Evolutionary conservation across 805 yeast species (phyloP).

Genomic region (Yarrowia yakushimensis): DNA sequence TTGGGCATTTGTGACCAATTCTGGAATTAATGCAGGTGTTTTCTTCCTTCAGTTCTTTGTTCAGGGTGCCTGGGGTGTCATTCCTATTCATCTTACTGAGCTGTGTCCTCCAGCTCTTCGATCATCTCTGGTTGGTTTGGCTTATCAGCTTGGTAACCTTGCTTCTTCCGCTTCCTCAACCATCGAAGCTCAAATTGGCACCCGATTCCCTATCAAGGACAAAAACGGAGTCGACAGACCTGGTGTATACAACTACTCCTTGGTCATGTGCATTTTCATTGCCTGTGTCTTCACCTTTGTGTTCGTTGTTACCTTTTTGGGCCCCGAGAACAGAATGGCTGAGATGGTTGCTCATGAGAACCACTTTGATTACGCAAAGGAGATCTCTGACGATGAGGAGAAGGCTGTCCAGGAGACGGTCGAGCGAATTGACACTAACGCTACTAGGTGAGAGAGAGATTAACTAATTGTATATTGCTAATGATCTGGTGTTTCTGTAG

Average conservation of each 20-base stretch:
- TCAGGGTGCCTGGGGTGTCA: conserved; percentile 66
- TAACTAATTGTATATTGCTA: background rate
- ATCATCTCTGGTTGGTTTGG: background rate
- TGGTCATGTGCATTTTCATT: conserved; percentile 3
- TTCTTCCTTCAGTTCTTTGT: conserved; percentile 64
- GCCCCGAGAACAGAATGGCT: conserved; percentile 6
- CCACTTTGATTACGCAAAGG: background rate
- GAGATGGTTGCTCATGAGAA: conserved; percentile 12
- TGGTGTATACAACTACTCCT: background rate
- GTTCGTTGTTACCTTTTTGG: background rate
- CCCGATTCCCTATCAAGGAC: background rate
- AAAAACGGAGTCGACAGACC: background rate
- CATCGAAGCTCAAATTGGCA: background rate
- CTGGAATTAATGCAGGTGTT: conserved; percentile 39
- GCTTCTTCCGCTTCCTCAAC: conserved; percentile 7
- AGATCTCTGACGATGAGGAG: background rate
- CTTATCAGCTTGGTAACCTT: conserved; percentile 12
- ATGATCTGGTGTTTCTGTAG: too few species aligned
- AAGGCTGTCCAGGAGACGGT: background rate
- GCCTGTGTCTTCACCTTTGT: background rate
- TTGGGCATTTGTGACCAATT: background rate
- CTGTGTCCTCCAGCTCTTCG: conserved; percentile 53
- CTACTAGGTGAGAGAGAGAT: background rate
- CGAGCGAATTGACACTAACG: background rate
- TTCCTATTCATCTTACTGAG: conserved; percentile 66